Evolutionary conservation across 208 protist species (phyloP).

Genomic region (Acanthamoeba rhysodes): DNA sequence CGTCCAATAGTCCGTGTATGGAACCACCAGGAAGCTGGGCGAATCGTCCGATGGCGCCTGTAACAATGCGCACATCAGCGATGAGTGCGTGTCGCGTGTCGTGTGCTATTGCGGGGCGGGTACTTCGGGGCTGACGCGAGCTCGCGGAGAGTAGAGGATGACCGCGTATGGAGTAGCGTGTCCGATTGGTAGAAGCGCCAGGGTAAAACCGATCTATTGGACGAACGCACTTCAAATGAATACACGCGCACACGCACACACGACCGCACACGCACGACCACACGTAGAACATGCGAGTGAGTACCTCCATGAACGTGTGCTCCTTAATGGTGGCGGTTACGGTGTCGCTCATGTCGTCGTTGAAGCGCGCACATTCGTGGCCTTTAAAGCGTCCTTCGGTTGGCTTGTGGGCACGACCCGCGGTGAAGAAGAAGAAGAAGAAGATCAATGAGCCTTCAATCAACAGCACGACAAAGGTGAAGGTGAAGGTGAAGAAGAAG

Average conservation of each 20-base stretch:
- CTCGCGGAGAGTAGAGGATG: slow-evolving; percentile 19
- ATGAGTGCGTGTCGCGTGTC: background rate
- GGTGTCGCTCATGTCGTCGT: background rate
- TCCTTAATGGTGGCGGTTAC: background rate
- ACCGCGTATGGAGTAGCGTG: background rate
- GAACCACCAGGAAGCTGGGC: background rate
- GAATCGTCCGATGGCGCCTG: background rate
- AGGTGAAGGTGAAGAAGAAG: background rate
- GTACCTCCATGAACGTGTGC: slow-evolving; percentile 41
- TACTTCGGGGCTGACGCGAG: background rate
- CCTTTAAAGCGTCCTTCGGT: background rate
- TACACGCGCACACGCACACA: too few relatives aligned
- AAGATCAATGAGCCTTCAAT: background rate
- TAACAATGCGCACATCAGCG: background rate
- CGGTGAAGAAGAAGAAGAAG: background rate
- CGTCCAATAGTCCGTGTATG: background rate
- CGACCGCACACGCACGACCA: background rate
- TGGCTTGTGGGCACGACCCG: background rate
- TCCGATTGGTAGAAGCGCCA: background rate
- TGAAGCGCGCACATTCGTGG: background rate
- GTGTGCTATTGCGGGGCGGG: background rate
- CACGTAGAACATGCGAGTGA: background rate
- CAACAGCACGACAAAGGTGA: background rate
- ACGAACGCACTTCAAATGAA: too few relatives aligned
- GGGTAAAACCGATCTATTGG: background rate